Conservation (phyloP, 306 rosid species). For the Potentilla sterilis region DNA sequence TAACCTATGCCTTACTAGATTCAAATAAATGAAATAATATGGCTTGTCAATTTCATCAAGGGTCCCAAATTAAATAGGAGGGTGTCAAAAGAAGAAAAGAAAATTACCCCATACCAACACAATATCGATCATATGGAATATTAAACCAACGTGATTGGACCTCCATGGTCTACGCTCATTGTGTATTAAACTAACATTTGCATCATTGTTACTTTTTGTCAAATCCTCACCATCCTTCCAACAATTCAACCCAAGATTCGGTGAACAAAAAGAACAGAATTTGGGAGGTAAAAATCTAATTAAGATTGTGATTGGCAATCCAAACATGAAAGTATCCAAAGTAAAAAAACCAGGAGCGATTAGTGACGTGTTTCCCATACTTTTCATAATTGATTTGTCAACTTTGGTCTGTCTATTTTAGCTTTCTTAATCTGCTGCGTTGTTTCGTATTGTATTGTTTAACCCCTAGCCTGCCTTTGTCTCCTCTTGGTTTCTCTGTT, state of each 20-base stretch:
- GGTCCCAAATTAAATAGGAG: background rate
- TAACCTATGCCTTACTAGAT: no score
- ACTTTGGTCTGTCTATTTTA: background rate
- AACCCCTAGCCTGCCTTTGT: background rate
- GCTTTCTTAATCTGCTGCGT: background rate
- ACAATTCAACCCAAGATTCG: background rate
- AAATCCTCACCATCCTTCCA: background rate
- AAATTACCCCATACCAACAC: background rate
- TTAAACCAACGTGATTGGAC: background rate
- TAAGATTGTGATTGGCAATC: background rate
- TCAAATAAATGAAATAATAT: no score
- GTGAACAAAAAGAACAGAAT: background rate
- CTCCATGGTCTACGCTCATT: background rate
- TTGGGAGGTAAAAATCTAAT: background rate
- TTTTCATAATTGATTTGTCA: slow-evolving; percentile 5
- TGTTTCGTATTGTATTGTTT: background rate
- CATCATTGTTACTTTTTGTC: background rate
- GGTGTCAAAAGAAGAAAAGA: background rate
- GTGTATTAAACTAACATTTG: background rate
- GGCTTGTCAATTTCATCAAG: no score
- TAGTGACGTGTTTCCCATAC: slow-evolving; percentile 1
- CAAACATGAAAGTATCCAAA: background rate
- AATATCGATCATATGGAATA: background rate
- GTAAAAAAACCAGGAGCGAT: background rate
- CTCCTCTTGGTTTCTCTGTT: slow-evolving; percentile 1